phyloP scores from a whole-genome alignment of 306 rosid species.

The Oxytropis ochrocephala region DNA sequence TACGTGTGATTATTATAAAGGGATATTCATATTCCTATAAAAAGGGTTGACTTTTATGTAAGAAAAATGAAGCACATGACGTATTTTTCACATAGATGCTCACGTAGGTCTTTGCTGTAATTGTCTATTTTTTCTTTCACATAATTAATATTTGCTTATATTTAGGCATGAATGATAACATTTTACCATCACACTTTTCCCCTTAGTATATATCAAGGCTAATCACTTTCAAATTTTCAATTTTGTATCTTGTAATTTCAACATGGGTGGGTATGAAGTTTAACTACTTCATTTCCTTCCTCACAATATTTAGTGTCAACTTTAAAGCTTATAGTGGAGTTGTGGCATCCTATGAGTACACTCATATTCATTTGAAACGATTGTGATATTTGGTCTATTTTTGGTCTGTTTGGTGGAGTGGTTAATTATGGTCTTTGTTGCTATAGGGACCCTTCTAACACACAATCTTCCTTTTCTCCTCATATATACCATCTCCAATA shows the following conservation, averaged over 20 bases:
- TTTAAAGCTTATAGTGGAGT: slow-evolving; percentile 2
- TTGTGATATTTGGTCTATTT: slow-evolving; percentile 20
- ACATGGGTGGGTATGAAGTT: slow-evolving; percentile 36
- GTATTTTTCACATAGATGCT: slow-evolving; percentile 27
- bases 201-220: neutral
- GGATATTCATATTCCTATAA: slow-evolving; percentile 14
- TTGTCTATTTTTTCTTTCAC: neutral
- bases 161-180: neutral
- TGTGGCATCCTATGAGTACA: slow-evolving; percentile 24
- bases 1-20: slow-evolving; percentile 18
- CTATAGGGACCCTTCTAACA: neutral
- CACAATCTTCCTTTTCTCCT: neutral
- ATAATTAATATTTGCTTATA: neutral
- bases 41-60: slow-evolving; percentile 42
- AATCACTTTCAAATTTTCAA: neutral
- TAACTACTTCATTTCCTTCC: slow-evolving; percentile 22
- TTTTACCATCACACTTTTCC: slow-evolving; percentile 12
- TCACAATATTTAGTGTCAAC: slow-evolving; percentile 2
- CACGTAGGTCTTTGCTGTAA: slow-evolving; percentile 32
- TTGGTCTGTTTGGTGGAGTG: slow-evolving; percentile 29
- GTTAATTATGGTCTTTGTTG: slow-evolving; percentile 9
- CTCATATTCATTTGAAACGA: slow-evolving; percentile 10
- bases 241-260: slow-evolving; percentile 24
- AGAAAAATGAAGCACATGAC: neutral
- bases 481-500: neutral